Base-by-base conservation (phyloP, 345 rosid species). In the Eucalyptus tenuipes region DNA sequence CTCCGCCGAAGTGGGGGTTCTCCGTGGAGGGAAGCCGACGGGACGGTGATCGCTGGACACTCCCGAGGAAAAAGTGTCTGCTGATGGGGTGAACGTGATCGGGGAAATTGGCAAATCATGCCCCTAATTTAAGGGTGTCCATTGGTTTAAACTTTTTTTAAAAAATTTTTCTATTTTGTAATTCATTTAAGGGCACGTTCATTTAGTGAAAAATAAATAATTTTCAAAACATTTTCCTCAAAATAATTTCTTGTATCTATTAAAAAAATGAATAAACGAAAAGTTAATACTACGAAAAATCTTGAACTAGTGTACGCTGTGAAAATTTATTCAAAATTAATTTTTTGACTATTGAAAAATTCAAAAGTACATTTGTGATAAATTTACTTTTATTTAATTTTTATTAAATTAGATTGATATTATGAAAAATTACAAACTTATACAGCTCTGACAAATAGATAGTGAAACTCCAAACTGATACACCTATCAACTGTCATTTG, bases 401-500 rank as follows among this genome's bases (percentile, higher is more conserved):
- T 2, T 4, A 52, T 52, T 20, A 52, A 52, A 1, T 52, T 52
- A 20, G 10, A 7, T 52, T 52, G 4, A 52, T 18, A 18, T 0
- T 18, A 52, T 52, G 4, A 52, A 52, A 52, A 18, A 18, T 52
- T 52, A 52, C 10, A 18, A 18, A 52, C 5, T 52, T 0, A 52
- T 52, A 52, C 20, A 18, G 18, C 2, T 52, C 0, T 52, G 0
- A 52, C 57, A 52, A 7, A 52, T 7, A 52, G 2, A 52, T 4
- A 52, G 5, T 18, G 25, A 18, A 52, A 52, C 0, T 9, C 0
- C 25, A 52, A 18, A 52, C 2, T 18, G 0, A 18, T 20, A 20
- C 0, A 52, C 4, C 0, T 52, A 52, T 52, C 1, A 52, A 1
- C 18, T 52, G 24, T 18, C 0, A 18, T 0, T 52, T 18, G 4